Evolutionary conservation across 129 eudicot species (phyloP), one percentile per base, ranked within the genome.

Genomic region (Gnaphalium uliginosum): DNA sequence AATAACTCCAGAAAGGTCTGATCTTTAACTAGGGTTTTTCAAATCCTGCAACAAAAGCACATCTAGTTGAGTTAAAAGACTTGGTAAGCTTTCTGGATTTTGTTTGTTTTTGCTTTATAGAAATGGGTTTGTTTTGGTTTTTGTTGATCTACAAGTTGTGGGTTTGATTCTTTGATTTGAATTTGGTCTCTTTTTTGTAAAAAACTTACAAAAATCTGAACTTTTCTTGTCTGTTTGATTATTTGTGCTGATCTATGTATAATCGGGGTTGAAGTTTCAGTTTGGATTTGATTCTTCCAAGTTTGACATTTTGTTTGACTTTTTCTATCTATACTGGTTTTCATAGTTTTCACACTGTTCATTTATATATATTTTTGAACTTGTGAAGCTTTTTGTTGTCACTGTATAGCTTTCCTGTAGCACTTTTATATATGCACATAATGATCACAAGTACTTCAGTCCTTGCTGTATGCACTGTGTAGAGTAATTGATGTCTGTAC

Each of bases 51-150:
- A 62, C 79, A 62, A 63, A 37, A 60, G 2, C 71, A 46, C 62
- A 65, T 41, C 60, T 10, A 72, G 21, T 18, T 61, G 51, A 46
- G 69, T 37, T 73, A 56, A 37, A n/a, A 23, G 1, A 41, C 5
- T 41, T 66, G 26, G 83, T 80, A 80, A 80, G 65, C 70, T 57
- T 80, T 67, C 71, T 56, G 72, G 71, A 37, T 41, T 80, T 32
- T 57, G 75, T 43, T 57, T 57, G 41, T 66, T 73, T 79, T 73
- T 29, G 24, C 39, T 39, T 66, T 27, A 26, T 51, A 58, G 39
- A 66, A 41, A 66, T 58, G 79, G 79, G 65, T 4, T 80, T 66
- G 8, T 5, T 57, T 73, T 74, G 69, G 57, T 56, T 43, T 80
- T 56, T 73, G 69, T 80, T 68, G 71, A 80, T 80, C 79, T 80